These are phyloP conservation scores for Fraxinus excelsior DNA, from an alignment of 257 asterid genomes.

Conservation along the genomic window DNA sequence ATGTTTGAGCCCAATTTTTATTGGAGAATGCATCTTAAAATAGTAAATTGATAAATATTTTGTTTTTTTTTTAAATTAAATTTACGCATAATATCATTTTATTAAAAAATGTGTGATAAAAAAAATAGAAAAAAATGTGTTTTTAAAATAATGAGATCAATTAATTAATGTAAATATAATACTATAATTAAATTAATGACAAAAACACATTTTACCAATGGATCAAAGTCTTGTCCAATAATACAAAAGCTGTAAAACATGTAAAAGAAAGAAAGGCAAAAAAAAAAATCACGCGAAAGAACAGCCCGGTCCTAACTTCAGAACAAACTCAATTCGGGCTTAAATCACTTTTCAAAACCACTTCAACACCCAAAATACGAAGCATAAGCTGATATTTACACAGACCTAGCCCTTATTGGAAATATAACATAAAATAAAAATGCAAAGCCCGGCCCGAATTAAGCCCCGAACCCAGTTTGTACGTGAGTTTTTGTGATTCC, in stretches of 20 bases:
- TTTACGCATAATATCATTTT: no score
- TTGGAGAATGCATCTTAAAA: no score
- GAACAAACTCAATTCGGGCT: background rate
- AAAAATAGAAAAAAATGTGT: no score
- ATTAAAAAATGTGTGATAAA: no score
- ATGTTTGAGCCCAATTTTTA: no score
- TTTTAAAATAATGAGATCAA: no score
- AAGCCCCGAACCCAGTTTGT: conserved; percentile 38
- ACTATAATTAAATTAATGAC: no score
- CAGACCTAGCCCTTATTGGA: background rate
- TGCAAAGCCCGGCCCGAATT: conserved; percentile 2
- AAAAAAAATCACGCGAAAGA: background rate
- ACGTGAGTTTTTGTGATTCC: conserved; percentile 15
- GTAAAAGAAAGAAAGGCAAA: background rate
- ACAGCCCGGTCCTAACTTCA: background rate
- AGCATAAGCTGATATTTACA: background rate
- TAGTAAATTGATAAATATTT: no score
- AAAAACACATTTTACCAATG: no score
- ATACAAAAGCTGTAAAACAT: background rate
- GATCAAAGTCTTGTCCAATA: no score
- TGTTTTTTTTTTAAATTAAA: no score
- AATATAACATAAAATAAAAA: background rate
- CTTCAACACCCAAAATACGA: background rate
- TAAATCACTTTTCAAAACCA: background rate
- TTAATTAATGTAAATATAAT: no score